phyloP scores from a whole-genome alignment of 306 rosid species.

The Cicer chorassanicum region DNA sequence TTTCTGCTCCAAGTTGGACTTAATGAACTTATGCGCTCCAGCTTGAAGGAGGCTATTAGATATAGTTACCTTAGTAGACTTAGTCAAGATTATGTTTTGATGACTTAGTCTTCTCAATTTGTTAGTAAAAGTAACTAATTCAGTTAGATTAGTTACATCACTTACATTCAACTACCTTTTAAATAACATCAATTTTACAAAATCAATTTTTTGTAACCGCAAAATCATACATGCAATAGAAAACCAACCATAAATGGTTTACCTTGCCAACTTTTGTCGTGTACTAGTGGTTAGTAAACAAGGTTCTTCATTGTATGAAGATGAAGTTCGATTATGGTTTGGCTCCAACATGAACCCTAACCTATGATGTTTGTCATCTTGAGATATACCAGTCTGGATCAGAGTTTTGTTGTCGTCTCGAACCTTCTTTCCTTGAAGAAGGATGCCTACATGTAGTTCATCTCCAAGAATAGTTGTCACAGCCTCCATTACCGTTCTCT shows the following conservation, averaged over 20 bases:
- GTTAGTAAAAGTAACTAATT: too few relatives aligned
- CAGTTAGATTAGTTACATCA: too few relatives aligned
- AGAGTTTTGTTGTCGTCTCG: slow-evolving; percentile 74
- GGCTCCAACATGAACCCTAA: slow-evolving; percentile 82
- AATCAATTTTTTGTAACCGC: too few relatives aligned
- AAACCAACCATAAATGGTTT: neutral
- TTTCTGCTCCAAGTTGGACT: too few relatives aligned
- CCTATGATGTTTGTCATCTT: slow-evolving; percentile 59
- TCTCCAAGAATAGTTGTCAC: slow-evolving; percentile 70
- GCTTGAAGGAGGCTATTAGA: too few relatives aligned
- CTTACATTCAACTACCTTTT: too few relatives aligned
- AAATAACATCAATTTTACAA: too few relatives aligned
- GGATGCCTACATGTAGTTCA: slow-evolving; percentile 76
- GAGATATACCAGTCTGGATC: slow-evolving; percentile 75
- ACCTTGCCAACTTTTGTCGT: slow-evolving; percentile 56
- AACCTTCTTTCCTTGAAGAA: slow-evolving; percentile 76
- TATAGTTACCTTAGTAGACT: too few relatives aligned
- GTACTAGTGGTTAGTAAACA: slow-evolving; percentile 46
- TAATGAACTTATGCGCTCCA: too few relatives aligned
- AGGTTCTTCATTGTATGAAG: slow-evolving; percentile 49
- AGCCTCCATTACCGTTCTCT: slow-evolving; percentile 76
- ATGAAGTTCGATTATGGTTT: slow-evolving; percentile 47
- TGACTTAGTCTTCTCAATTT: too few relatives aligned
- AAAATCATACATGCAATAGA: too few relatives aligned
- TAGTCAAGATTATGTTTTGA: too few relatives aligned